These are phyloP conservation scores for Delitschia confertaspora DNA, from an alignment of 495 filamentous ascomycete genomes.

Conservation along the genomic window DNA sequence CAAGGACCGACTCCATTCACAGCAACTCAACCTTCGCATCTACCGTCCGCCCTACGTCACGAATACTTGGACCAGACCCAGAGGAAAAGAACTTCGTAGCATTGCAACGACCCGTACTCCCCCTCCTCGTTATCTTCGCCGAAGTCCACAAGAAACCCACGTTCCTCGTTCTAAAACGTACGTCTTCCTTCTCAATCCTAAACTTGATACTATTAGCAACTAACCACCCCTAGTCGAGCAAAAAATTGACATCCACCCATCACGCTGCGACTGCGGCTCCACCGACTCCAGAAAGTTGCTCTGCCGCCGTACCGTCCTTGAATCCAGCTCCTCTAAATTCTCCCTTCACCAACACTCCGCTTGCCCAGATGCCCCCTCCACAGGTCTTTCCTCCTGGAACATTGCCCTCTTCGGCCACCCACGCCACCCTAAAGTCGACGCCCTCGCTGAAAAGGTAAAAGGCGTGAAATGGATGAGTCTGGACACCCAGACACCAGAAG, in stretches of 20 bases:
- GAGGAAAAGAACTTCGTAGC: background rate
- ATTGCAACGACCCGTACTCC: background rate
- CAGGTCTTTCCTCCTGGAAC: background rate
- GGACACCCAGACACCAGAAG: background rate
- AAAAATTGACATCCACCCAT: background rate
- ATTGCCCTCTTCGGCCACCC: background rate
- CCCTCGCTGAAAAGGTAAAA: background rate
- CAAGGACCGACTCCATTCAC: slow-evolving; percentile 1
- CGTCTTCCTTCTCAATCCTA: background rate
- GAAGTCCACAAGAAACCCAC: background rate
- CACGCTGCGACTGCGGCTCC: background rate
- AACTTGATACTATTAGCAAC: background rate
- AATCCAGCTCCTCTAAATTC: background rate
- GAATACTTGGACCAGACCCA: background rate
- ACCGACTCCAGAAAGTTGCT: background rate
- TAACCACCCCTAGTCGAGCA: background rate
- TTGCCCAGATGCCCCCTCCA: background rate
- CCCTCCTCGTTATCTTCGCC: background rate
- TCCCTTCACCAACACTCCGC: background rate
- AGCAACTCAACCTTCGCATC: background rate
- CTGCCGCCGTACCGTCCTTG: background rate
- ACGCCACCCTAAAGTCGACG: background rate
- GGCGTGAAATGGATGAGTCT: background rate
- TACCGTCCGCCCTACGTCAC: background rate
- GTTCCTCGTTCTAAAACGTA: background rate